Conservation (phyloP, 768 basidiomycete genomes). For the Rhizopogon vesiculosus region DNA sequence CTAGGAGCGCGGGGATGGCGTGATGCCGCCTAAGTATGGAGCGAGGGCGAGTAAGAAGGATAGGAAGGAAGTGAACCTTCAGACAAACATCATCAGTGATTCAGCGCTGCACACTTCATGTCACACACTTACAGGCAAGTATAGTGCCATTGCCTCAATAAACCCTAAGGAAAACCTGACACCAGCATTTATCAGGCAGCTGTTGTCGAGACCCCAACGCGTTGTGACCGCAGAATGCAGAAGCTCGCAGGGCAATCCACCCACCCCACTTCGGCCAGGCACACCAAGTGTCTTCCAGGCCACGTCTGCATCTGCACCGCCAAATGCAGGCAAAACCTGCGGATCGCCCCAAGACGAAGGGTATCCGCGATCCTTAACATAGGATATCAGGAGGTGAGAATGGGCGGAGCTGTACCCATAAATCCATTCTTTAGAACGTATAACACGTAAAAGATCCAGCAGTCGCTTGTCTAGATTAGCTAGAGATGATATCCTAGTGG, state of each 20-base stretch:
- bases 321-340: constrained; percentile 52
- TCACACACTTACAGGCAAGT: constrained; percentile 59
- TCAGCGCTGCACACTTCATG: not conserved
- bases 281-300: constrained; percentile 58
- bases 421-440: constrained; percentile 56
- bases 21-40: constrained; percentile 42
- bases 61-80: constrained; percentile 68
- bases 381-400: constrained; percentile 36
- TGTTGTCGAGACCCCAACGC: constrained; percentile 42
- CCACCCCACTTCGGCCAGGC: constrained; percentile 45
- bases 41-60: constrained; percentile 54
- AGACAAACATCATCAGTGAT: constrained; percentile 3
- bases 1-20: constrained; percentile 36
- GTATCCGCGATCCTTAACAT: constrained; percentile 53
- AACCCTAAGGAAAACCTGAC: constrained; percentile 56
- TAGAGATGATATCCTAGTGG: constrained; percentile 55
- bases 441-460: constrained; percentile 44
- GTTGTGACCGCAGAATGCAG: constrained; percentile 58
- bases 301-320: constrained; percentile 46
- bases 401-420: constrained; percentile 44
- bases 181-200: constrained; percentile 55
- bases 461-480: constrained; percentile 65
- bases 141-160: constrained; percentile 56
- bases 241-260: constrained; percentile 74
- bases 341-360: constrained; percentile 65